Percentiles rank a stretch among this genome's conserved stretches.
Conservation (phyloP, 495 filamentous ascomycete genomes). For the Geopyxis carbonaria region DNA sequence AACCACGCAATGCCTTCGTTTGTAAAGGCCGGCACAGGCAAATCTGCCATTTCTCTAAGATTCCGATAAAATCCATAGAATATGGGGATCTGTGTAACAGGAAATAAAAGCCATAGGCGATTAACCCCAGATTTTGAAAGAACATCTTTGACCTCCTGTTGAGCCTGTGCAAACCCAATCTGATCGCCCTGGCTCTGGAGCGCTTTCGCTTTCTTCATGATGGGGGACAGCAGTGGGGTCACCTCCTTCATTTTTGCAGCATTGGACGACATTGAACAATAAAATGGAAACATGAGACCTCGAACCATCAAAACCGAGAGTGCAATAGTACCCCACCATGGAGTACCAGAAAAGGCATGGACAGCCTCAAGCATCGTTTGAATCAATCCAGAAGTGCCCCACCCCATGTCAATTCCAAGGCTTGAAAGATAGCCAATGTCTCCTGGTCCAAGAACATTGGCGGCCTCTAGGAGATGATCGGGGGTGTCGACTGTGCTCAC, state of each 20-base stretch:
- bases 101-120: constrained; percentile 36
- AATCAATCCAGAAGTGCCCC: constrained; percentile 50
- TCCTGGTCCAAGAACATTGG: constrained; percentile 26
- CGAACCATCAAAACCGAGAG: constrained; percentile 47
- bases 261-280: constrained; percentile 42
- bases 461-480: constrained; percentile 20
- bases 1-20: constrained; percentile 60
- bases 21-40: constrained; percentile 67
- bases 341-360: constrained; percentile 52
- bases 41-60: constrained; percentile 48
- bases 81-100: constrained; percentile 48
- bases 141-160: constrained; percentile 33
- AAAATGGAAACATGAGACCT: constrained; percentile 43
- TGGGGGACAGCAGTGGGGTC: constrained; percentile 31
- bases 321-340: constrained; percentile 68
- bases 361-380: constrained; percentile 65
- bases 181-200: constrained; percentile 29
- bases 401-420: constrained; percentile 73
- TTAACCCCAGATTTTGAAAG: constrained; percentile 38
- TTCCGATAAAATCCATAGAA: constrained; percentile 66
- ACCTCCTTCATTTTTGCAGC: constrained; percentile 35
- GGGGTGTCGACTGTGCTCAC: constrained; percentile 6
- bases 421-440: constrained; percentile 66
- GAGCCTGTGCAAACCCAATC: constrained; percentile 27
- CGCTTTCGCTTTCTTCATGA: constrained; percentile 35